Base-by-base conservation (phyloP, 31 red algal genomes). In the Asparagopsis taxiformis region DNA sequence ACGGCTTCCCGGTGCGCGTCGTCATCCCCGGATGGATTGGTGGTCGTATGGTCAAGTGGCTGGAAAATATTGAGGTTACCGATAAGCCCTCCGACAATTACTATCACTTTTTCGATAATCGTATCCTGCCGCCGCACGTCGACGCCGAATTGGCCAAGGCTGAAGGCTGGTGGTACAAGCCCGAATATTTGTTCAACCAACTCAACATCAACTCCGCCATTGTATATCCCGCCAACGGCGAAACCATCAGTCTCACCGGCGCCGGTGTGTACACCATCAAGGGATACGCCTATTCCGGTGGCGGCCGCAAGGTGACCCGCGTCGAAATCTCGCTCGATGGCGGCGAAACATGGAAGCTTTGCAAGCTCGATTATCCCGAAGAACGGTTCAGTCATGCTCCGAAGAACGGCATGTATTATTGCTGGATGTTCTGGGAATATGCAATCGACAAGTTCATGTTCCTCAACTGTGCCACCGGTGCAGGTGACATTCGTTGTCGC, bases 31-130 rank as follows among this genome's bases (percentile, higher is more conserved):
- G 90, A 0, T 93, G 74, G 79, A 71, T 92, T 56, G 88, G 69
- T 22, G 88, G 71, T 28, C 70, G 88, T 15, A 92, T 75, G 71
- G 88, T 92, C 52, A 92, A 92, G 39, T 92, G 80, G 79, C 59
- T 92, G 28, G 31, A 30, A 3, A 26, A 28, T 5, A 84, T 84
- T 37, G 63, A 77, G 41, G 70, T 82, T 24, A 37, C 70, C 19
- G 71, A 67, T 1, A 34, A 32, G 9, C 51, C 74, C 16, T 35
- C 66, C 2, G 26, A 85, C 0, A 83, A 70, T 60, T 70, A 76
- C 31, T 91, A 83, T 37, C 61, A 69, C 36, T 58, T 33, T 3
- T 68, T 56, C 15, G 87, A 91, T 26, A 83, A 91, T 37, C 34
- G 72, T 22, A 68, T 83, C 37, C 63, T 91, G 59, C 78, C 87